These are phyloP conservation scores for Chlorella sp. DNA, from an alignment of 139 green algal species.

Conservation along the genomic window DNA sequence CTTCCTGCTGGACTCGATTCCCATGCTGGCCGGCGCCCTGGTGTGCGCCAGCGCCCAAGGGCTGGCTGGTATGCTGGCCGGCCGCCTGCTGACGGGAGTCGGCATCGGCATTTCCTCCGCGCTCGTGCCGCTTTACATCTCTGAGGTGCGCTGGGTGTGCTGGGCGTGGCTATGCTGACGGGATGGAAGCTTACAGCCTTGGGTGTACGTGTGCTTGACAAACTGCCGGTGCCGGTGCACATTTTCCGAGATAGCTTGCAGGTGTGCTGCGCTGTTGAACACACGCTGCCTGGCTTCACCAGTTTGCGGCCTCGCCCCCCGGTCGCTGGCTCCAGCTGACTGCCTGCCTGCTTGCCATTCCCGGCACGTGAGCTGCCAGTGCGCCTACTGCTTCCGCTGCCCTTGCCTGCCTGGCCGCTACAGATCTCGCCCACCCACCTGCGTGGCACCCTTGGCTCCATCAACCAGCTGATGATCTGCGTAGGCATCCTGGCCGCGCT, in stretches of 20 bases:
- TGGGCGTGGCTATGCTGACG: neutral
- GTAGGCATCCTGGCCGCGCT: constrained; percentile 94
- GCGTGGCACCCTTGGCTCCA: constrained; percentile 83
- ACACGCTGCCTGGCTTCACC: neutral
- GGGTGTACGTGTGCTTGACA: no score
- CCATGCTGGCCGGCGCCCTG: constrained; percentile 78
- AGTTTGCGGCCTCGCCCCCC: neutral
- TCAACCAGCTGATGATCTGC: constrained; percentile 98
- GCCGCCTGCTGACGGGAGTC: constrained; percentile 83
- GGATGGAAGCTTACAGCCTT: no score
- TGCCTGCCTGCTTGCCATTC: neutral
- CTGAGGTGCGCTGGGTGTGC: constrained; percentile 64
- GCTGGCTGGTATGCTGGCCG: constrained; percentile 73
- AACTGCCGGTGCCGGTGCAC: no score
- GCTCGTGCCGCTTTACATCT: constrained; percentile 96
- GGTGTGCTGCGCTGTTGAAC: neutral
- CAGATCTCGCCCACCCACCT: constrained; percentile 86
- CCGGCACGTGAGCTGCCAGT: constrained; percentile 58
- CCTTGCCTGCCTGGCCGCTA: neutral
- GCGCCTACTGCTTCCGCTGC: constrained; percentile 21
- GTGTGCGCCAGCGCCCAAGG: constrained; percentile 66
- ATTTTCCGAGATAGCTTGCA: no score
- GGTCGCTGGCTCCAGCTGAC: no score
- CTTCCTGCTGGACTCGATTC: constrained; percentile 74
- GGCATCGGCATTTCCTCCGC: constrained; percentile 93